A percentile compares a stretch with the other conserved stretches of the same genome.
These are phyloP conservation scores for Cardiosporidium cionae DNA, from an alignment of 169 alveolate genomes.

Conservation along the genomic window DNA sequence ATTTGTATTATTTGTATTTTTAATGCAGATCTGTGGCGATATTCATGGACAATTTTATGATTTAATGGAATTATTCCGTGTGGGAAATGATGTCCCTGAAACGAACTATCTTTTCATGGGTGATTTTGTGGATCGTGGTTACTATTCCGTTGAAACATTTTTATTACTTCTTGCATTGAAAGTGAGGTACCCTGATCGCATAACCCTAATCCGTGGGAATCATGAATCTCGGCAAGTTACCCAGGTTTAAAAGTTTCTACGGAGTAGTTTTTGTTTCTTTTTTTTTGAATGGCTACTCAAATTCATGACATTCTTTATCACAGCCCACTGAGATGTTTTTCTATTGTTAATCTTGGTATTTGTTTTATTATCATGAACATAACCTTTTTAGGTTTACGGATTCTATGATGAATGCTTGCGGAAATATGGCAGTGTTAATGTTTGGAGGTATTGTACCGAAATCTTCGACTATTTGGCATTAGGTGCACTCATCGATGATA, in stretches of 20 bases:
- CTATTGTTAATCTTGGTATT: too few species aligned
- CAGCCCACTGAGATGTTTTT: too few species aligned
- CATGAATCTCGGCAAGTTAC: conserved; percentile 91
- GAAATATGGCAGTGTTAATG: conserved; percentile 95
- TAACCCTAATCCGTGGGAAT: conserved; percentile 89
- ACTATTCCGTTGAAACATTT: conserved; percentile 86
- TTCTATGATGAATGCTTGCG: conserved; percentile 99
- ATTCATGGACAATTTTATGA: conserved; percentile 97
- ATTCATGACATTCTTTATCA: too few species aligned
- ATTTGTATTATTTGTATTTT: too few species aligned
- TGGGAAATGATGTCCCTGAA: conserved; percentile 88
- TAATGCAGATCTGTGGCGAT: conserved; percentile 85
- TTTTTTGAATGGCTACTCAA: too few species aligned
- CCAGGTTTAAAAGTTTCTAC: too few species aligned
- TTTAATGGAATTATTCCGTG: conserved; percentile 85
- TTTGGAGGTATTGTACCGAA: conserved; percentile 53
- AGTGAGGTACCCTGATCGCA: conserved; percentile 77
- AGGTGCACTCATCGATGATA: conserved; percentile 94
- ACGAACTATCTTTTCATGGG: conserved; percentile 94
- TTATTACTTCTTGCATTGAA: conserved; percentile 81
- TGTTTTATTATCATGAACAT: too few species aligned
- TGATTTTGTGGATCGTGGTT: conserved; percentile 98
- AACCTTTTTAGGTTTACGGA: conserved; percentile 97
- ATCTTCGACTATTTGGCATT: conserved; percentile 90
- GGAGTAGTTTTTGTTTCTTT: too few species aligned